Evolutionary conservation across 148 eudicot genomes (phyloP), one percentile per base, ranked within the genome.

Genomic region (Camellia sinensis): DNA sequence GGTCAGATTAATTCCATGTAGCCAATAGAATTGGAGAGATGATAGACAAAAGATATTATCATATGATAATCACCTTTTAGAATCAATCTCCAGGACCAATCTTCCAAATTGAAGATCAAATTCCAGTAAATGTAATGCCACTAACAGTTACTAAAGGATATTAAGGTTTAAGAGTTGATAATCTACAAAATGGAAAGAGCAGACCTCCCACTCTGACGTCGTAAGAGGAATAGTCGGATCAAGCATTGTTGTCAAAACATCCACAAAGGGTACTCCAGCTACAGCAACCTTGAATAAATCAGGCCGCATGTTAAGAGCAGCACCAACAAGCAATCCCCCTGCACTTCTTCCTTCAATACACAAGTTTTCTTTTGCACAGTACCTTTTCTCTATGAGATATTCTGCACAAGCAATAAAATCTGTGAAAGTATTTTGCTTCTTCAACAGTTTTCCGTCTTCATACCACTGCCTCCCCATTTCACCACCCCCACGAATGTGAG

Each of bases 401-500:
- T 95, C 97, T 0, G 97, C 92, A 78, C 89, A 90, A 74, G 91
- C 83, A 71, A 95, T 92, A 83, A 95, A 95, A 88, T 95, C 98
- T 62, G 92, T 89, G 85, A 93, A 95, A 45, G 97, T 95, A 80
- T 93, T 91, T 73, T 84, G 89, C 80, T 95, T 95, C 84, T 91
- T 90, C 62, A 92, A 80, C 76, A 85, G 73, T 73, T 95, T 93
- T 29, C 97, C 97, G 78, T 91, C 83, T 88, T 95, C 98, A 69
- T 95, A 95, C 97, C 98, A 95, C 80, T 88, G 89, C 84, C 98
- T 89, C 70, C 98, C 98, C 96, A 95, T 89, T 86, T 95, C 98
- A 82, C 98, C 97, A 77, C 98, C 98, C 72, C 97, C 98, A 81
- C 97, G 98, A 64, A 93, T 71, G 77, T 93, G 98, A 62, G 97